Base-by-base conservation (phyloP, 169 alveolate genomes). In the Plasmodium chabaudi region DNA sequence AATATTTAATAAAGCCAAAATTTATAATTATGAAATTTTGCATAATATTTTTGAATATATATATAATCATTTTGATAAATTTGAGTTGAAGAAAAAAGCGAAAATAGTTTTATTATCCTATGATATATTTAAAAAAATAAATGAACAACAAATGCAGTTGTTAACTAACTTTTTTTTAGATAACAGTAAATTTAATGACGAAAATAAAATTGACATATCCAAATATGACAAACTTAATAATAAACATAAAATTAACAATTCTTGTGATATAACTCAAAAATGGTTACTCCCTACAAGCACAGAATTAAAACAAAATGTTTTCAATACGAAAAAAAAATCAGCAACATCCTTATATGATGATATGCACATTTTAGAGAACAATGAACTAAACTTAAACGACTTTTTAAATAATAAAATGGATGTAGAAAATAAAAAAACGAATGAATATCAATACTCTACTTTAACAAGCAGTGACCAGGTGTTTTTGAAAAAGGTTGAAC, bases 111-210 rank as follows among this genome's bases (percentile, higher is more conserved):
- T 75, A 19, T 19, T 75, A 34, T 75, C 57, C 3, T 75, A 7
- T 57, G 64, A 63, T 57, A 75, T 75, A 63, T 75, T 75, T 63
- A 49, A 75, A 23, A 75, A 67, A 68, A 47, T 64, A 63, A 47
- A 63, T 23, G 47, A 39, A 5, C 6, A 9, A n/a, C 71, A 63
- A 17, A 49, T 63, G 74, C 44, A 75, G 23, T 23, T 46, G 12
- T 25, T 75, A 12, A 59, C 5, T n/a, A 51, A 67, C 27, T 63
- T 44, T 17, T 63, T 75, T 60, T 47, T 75, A 75, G 49, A 46
- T 44, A 15, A 15, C 5, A 13, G 0, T 0, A 51, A 51, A 13
- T 51, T 12, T 51, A 4, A 2, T 51, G 59, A 51, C 3, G 21
- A 34, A 34, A 34, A 60, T 19, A 55, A 44, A 25, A n/a, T 9